phyloP scores from a whole-genome alignment of 805 yeast genomes.

The Candida odintsovae region DNA sequence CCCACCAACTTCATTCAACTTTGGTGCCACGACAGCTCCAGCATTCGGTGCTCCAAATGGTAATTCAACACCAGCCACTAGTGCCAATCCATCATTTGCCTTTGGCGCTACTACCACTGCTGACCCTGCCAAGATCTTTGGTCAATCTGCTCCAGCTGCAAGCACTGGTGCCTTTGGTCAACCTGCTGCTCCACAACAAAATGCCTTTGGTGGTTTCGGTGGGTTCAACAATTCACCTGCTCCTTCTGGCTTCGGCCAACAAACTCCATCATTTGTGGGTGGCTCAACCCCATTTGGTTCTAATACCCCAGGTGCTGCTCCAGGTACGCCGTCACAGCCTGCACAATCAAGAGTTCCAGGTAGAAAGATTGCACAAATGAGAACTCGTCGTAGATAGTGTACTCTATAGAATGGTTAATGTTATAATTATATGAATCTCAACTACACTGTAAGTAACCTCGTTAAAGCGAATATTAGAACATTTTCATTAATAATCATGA shows the following conservation, averaged over 20 bases:
- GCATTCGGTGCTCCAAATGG: conserved; percentile 7
- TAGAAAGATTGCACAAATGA: conserved; percentile 23
- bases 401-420: conserved; percentile 21
- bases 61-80: background rate
- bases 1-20: conserved; percentile 11
- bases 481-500: background rate
- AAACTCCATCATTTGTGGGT: conserved; percentile 1
- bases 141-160: conserved; percentile 3
- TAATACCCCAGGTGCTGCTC: conserved; percentile 9
- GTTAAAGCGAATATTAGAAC: background rate
- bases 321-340: conserved; percentile 16
- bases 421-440: background rate
- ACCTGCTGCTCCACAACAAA: background rate
- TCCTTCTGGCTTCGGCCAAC: conserved; percentile 1
- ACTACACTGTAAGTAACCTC: background rate
- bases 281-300: conserved; percentile 1
- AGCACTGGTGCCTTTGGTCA: background rate
- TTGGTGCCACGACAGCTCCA: conserved; percentile 9
- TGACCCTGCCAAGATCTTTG: conserved; percentile 11
- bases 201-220: conserved; percentile 1
- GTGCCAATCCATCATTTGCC: conserved; percentile 3
- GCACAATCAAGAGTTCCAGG: conserved; percentile 15
- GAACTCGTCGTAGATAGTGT: conserved; percentile 18
- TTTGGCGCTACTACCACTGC: conserved; percentile 4
- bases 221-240: conserved; percentile 5